phyloP scores from a whole-genome alignment of 768 basidiomycete genomes.

The Hysterangium stoloniferum region DNA sequence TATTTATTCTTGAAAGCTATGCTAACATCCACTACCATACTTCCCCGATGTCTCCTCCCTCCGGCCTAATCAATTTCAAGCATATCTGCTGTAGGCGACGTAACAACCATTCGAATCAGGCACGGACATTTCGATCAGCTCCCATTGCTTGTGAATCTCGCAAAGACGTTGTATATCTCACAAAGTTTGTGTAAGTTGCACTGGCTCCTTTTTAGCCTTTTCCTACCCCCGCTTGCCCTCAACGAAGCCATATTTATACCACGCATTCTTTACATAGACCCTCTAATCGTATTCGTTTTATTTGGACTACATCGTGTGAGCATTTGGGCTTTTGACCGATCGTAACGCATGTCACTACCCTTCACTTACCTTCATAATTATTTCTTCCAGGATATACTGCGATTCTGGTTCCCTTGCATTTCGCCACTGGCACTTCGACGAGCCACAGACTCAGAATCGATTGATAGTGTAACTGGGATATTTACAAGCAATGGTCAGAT shows the following conservation, averaged over 20 bases:
- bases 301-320: not conserved
- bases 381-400: constrained; percentile 1
- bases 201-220: too few species aligned
- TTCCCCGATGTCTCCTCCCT: not conserved
- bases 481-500: not conserved
- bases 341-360: not conserved
- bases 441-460: not conserved
- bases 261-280: not conserved
- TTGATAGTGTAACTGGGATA: not conserved
- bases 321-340: too few species aligned
- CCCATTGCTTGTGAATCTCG: not conserved
- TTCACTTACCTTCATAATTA: too few species aligned
- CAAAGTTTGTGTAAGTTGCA: not conserved
- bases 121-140: not conserved
- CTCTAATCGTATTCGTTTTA: not conserved
- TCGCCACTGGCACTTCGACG: not conserved
- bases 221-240: not conserved
- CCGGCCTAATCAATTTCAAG: not conserved
- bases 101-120: too few species aligned
- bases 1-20: not conserved
- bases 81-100: not conserved
- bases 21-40: not conserved
- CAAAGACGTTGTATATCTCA: not conserved
- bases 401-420: not conserved
- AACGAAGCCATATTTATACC: not conserved